These are phyloP conservation scores for Rhytidiadelphus loreus DNA, from an alignment of 225 moss, liverwort and hornwort species.

Conservation along the genomic window DNA sequence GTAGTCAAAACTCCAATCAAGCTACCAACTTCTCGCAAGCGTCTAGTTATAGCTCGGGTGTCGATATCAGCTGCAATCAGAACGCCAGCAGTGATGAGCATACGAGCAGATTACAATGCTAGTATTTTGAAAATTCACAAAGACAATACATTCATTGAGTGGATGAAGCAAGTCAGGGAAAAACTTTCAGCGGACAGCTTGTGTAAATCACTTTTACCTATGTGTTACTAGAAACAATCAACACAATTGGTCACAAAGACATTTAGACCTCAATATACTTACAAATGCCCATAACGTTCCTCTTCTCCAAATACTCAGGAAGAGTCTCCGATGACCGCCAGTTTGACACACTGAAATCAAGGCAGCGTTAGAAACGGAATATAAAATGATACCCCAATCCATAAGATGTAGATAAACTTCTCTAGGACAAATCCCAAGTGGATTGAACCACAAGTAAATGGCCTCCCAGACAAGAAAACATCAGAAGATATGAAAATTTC, in stretches of 20 bases:
- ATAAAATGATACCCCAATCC: not conserved
- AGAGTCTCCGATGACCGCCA: slow-evolving; percentile 78
- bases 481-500: not conserved
- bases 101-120: not conserved
- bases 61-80: slow-evolving; percentile 70
- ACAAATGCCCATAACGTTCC: slow-evolving; percentile 90
- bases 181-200: not conserved
- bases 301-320: slow-evolving; percentile 67
- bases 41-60: slow-evolving; percentile 82
- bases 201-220: not conserved
- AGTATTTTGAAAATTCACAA: not conserved
- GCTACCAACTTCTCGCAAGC: slow-evolving; percentile 81
- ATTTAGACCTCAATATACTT: slow-evolving; percentile 7
- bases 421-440: not conserved
- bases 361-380: not conserved
- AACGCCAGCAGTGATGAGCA: not conserved
- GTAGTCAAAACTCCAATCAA: slow-evolving; percentile 79
- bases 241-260: not conserved
- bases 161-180: not conserved
- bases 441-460: not conserved
- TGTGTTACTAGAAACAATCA: not conserved
- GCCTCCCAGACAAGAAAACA: not conserved
- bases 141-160: not conserved
- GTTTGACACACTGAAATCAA: slow-evolving; percentile 65
- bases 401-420: not conserved